Conservation (phyloP, 2,329 filamentous ascomycete species). For the Pyrenochaeta sp. region DNA sequence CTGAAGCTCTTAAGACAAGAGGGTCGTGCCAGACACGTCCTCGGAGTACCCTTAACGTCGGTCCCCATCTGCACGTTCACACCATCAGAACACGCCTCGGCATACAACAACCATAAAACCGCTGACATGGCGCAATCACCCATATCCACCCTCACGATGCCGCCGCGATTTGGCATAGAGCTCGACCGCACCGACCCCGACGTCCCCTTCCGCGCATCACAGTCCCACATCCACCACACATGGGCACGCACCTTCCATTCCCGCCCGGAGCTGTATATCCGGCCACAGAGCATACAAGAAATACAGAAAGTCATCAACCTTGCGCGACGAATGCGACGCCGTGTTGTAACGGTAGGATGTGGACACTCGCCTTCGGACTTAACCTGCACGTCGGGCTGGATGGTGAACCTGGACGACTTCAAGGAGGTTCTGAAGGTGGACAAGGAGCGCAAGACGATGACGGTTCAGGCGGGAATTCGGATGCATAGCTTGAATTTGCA, state of each 20-base stretch:
- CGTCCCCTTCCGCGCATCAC: constrained; percentile 78
- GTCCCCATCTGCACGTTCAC: background rate
- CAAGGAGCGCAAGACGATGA: constrained; percentile 69
- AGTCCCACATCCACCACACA: constrained; percentile 81
- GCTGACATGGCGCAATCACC: constrained; percentile 35
- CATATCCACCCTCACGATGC: constrained; percentile 40
- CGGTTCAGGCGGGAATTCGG: constrained; percentile 88
- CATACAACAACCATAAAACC: constrained; percentile 1
- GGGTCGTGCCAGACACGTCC: background rate
- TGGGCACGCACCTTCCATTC: constrained; percentile 95
- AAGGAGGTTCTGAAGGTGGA: constrained; percentile 76
- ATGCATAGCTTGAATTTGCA: constrained; percentile 76
- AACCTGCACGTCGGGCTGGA: constrained; percentile 93
- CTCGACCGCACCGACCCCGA: constrained; percentile 66
- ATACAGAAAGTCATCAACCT: constrained; percentile 84
- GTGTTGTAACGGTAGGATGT: constrained; percentile 86
- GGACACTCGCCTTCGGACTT: constrained; percentile 92
- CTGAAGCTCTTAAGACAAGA: background rate
- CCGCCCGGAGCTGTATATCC: constrained; percentile 88
- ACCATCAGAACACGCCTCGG: background rate
- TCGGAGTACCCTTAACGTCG: background rate
- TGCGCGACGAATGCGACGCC: constrained; percentile 80
- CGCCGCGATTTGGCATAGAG: constrained; percentile 59
- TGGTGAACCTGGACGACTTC: constrained; percentile 90
- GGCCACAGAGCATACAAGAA: constrained; percentile 79